Evolutionary conservation across 345 rosid genomes (phyloP), one percentile per base, ranked within the genome.

Genomic region (Salix suchowensis): DNA sequence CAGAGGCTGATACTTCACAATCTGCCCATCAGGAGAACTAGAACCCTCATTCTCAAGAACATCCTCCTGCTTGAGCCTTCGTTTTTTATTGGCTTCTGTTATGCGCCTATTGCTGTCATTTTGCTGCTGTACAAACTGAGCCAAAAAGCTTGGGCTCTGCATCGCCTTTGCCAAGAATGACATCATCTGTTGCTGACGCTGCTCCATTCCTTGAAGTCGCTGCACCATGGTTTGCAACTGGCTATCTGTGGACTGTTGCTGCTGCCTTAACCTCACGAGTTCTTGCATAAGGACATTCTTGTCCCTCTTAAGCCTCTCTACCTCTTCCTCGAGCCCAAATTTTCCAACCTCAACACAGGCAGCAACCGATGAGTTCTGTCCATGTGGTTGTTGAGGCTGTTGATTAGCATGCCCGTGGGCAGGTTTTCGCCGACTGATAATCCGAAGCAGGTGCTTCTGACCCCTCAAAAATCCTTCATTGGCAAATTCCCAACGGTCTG

Each of bases 281-380:
- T 96, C 97, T 90, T 94, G 98, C 99, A 93, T 93, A 61, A 96
- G 97, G 77, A 96, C 97, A 77, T 96, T 93, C 85, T 93, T 96
- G 84, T 96, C 99, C 87, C 99, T 88, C 86, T 96, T 96, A 70
- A 96, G 98, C 85, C 94, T 88, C 86, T 92, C 99, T 52, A 96
- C 97, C 81, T 96, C 98, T 85, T 94, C 98, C 85, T 90, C 97
- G 28, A 96, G 91, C 82, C 98, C 99, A 82, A 96, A 96, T 75
- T 96, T 93, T 74, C 98, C 99, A 79, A 96, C 98, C 90, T 96
- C 99, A 55, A 93, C 98, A 79, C 99, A 96, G 40, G 97, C 89
- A 46, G 89, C 87, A n/a, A 89, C 89, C 44, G 99, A 88, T 71
- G 97, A 83, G 75, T 83, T 87, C 75, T 92, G 97, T 37, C 85